phyloP scores from a whole-genome alignment of 192 early-diverging fungal genomes.

The Podila clonocystis region DNA sequence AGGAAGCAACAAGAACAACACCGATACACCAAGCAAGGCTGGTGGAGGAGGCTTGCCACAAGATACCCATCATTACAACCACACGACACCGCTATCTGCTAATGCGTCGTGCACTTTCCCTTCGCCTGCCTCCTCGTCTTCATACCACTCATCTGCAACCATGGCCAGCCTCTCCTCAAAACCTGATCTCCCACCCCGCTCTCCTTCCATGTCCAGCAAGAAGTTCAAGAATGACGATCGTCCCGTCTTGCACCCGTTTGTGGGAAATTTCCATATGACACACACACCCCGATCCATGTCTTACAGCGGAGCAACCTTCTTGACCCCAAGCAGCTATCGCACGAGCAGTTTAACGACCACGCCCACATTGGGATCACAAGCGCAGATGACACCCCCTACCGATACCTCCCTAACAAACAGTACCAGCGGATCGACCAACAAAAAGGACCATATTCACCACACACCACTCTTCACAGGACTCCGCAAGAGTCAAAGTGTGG shows the following conservation, averaged over 20 bases:
- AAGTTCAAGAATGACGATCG: background rate
- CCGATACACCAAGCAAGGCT: background rate
- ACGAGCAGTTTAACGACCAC: background rate
- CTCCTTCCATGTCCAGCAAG: background rate
- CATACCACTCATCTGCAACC: background rate
- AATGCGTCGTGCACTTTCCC: background rate
- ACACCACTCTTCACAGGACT: background rate
- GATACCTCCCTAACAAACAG: background rate
- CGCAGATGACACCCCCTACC: background rate
- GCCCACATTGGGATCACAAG: background rate
- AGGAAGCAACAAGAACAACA: background rate
- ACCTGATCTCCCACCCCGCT: background rate
- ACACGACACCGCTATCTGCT: background rate
- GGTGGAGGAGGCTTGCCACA: background rate
- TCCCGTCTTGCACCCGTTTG: background rate
- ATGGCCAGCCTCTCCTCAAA: background rate
- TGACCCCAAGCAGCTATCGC: background rate
- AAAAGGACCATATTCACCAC: background rate
- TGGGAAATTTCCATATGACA: background rate
- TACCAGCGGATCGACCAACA: background rate
- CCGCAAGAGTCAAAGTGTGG: slow-evolving; percentile 17
- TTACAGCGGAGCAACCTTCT: background rate
- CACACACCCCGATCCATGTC: background rate
- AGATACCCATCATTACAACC: slow-evolving; percentile 2
- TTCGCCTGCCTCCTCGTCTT: background rate